phyloP scores from a whole-genome alignment of 169 alveolate species.

The Plasmodium coatneyi region DNA sequence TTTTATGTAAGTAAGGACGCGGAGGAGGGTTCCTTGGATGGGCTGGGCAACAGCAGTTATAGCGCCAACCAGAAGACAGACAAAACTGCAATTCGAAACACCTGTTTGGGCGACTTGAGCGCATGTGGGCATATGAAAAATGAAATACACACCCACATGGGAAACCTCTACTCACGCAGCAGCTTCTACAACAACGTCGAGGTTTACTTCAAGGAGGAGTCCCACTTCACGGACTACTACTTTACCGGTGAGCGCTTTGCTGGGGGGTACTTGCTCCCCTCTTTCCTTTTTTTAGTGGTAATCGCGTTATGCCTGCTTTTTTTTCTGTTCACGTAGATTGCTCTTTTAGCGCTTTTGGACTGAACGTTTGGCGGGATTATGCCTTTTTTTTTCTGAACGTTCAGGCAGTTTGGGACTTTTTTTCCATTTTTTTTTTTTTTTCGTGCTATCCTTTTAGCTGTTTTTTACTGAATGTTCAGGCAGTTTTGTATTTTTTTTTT shows the following conservation, averaged over 20 bases:
- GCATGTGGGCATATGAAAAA: constrained; percentile 63
- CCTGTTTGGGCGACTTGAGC: constrained; percentile 31
- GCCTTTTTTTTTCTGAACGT: not conserved
- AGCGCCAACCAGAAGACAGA: not conserved
- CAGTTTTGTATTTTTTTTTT: not conserved
- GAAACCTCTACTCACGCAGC: constrained; percentile 5
- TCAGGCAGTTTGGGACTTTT: not conserved
- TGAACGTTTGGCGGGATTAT: not conserved
- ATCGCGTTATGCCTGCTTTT: not conserved
- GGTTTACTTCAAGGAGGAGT: not conserved
- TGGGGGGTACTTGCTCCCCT: not conserved
- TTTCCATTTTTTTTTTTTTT: not conserved
- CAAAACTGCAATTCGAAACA: not conserved
- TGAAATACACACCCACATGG: constrained; percentile 25
- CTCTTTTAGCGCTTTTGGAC: not conserved
- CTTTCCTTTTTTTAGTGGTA: constrained; percentile 12
- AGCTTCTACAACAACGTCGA: constrained; percentile 9
- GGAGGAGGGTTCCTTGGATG: not conserved
- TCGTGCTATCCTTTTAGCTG: not conserved
- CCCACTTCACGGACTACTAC: constrained; percentile 28
- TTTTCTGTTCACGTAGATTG: not conserved
- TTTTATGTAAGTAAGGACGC: constrained; percentile 20
- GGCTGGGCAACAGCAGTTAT: not conserved
- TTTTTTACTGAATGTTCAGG: not conserved
- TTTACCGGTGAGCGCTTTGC: not conserved